Conservation (phyloP, 768 basidiomycete species). For the Sistotremastrum niveocremeum region DNA sequence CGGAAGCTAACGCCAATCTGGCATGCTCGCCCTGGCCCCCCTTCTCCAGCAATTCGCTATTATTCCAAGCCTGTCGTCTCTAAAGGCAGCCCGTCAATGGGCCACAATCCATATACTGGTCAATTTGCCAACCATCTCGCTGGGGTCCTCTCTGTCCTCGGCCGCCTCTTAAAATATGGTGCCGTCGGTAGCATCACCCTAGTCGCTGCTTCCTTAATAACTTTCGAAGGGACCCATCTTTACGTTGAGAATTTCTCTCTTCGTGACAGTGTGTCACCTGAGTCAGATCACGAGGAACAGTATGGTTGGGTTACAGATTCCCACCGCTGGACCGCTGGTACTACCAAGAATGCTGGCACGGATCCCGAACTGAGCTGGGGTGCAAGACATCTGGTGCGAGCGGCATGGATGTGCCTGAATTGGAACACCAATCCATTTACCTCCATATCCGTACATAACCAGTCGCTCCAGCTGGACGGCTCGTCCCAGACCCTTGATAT, state of each 20-base stretch:
- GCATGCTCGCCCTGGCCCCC: too few species aligned
- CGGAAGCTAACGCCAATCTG: too few species aligned
- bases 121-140: too few species aligned
- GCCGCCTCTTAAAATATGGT: slow-evolving; percentile 14
- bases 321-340: slow-evolving; percentile 48
- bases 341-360: slow-evolving; percentile 34
- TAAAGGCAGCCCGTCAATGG: too few species aligned
- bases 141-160: slow-evolving; percentile 26
- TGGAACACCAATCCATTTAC: slow-evolving; percentile 33
- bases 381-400: slow-evolving; percentile 47
- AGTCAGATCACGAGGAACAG: slow-evolving; percentile 37
- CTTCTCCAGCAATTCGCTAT: too few species aligned
- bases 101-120: too few species aligned
- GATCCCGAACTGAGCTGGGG: slow-evolving; percentile 52
- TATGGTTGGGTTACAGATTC: slow-evolving; percentile 61
- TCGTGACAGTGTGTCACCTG: slow-evolving; percentile 24
- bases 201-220: slow-evolving; percentile 14
- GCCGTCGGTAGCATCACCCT: slow-evolving; percentile 28
- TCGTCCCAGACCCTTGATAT: too few species aligned
- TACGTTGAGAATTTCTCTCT: slow-evolving; percentile 48
- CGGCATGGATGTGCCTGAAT: slow-evolving; percentile 59
- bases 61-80: too few species aligned
- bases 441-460: too few species aligned
- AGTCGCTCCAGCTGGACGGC: too few species aligned
- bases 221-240: slow-evolving; percentile 44